Evolutionary conservation across 805 yeast genomes (phyloP).

Genomic region (Wickerhamomyces queroliae): DNA sequence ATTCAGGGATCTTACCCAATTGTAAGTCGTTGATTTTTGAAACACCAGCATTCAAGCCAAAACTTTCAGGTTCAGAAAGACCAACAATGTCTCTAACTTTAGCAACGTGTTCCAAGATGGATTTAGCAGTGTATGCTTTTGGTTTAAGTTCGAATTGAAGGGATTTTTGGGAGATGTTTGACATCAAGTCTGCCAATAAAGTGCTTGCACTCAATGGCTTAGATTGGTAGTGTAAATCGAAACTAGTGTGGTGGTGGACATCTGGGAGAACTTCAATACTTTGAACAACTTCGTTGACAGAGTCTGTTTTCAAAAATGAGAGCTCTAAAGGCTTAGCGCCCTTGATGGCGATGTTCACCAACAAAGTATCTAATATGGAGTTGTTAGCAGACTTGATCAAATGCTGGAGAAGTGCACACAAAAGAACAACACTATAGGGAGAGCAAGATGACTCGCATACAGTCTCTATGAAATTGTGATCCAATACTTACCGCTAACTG

Average conservation of each 20-base stretch:
- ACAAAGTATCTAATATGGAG: constrained; percentile 4
- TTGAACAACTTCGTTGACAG: constrained; percentile 51
- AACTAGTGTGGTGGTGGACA: constrained; percentile 58
- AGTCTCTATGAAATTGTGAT: background rate
- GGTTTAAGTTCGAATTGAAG: constrained; percentile 42
- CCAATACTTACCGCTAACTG: background rate
- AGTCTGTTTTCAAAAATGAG: constrained; percentile 29
- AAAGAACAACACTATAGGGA: too few relatives aligned
- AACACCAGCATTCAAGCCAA: constrained; percentile 39
- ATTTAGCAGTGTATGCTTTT: constrained; percentile 53
- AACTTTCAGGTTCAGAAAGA: constrained; percentile 40
- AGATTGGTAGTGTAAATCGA: constrained; percentile 35
- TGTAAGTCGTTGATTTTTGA: constrained; percentile 39
- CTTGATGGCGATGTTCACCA: constrained; percentile 7
- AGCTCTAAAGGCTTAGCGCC: constrained; percentile 13
- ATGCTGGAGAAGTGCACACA: too few relatives aligned
- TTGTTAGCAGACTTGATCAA: background rate
- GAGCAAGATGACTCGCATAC: background rate
- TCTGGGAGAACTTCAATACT: constrained; percentile 51
- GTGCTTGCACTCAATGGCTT: constrained; percentile 25
- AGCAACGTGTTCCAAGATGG: constrained; percentile 56
- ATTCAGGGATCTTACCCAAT: constrained; percentile 18
- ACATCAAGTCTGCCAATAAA: constrained; percentile 22
- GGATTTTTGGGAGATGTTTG: constrained; percentile 17
- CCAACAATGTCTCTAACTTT: constrained; percentile 59